A percentile compares a stretch with the other conserved stretches of the same genome.
These are phyloP conservation scores for Malus hybrid DNA, from an alignment of 331 rosid species.

Conservation along the genomic window DNA sequence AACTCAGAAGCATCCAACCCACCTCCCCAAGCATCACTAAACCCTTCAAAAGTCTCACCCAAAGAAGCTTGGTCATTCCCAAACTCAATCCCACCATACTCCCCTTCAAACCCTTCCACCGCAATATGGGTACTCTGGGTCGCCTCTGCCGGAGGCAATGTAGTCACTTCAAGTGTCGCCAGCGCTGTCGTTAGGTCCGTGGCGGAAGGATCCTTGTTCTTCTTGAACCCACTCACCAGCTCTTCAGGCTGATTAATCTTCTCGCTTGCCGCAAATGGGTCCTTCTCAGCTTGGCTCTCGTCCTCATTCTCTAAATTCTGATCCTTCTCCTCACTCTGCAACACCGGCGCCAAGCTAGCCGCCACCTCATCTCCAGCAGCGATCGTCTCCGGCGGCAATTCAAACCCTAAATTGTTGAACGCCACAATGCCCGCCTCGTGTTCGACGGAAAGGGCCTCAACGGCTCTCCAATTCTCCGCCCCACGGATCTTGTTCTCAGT, in stretches of 20 bases:
- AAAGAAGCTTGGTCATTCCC: slow-evolving; percentile 65
- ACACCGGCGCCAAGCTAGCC: slow-evolving; percentile 45
- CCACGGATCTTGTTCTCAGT: slow-evolving; percentile 91
- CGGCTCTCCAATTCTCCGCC: slow-evolving; percentile 56
- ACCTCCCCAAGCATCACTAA: slow-evolving; percentile 96
- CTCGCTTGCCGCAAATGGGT: slow-evolving; percentile 95
- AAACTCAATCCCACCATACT: slow-evolving; percentile 92
- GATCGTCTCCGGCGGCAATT: slow-evolving; percentile 76
- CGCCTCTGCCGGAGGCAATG: slow-evolving; percentile 92
- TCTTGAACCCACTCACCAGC: slow-evolving; percentile 77
- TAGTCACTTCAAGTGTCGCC: slow-evolving; percentile 83
- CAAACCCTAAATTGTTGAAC: slow-evolving; percentile 46
- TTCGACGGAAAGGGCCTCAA: slow-evolving; percentile 62
- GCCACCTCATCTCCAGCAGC: slow-evolving; percentile 81
- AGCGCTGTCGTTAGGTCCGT: slow-evolving; percentile 64
- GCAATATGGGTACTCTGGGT: slow-evolving; percentile 83
- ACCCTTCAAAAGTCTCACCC: slow-evolving; percentile 85
- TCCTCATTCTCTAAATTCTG: slow-evolving; percentile 44
- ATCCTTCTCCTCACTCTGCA: slow-evolving; percentile 49
- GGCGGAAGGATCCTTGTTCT: slow-evolving; percentile 68
- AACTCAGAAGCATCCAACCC: slow-evolving; percentile 93
- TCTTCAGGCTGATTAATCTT: slow-evolving; percentile 74
- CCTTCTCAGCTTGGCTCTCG: slow-evolving; percentile 54
- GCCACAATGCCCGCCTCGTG: slow-evolving; percentile 56
- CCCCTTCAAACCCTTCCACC: slow-evolving; percentile 97